Evolutionary conservation across 148 eudicot genomes (phyloP), one percentile per base, ranked within the genome.

Genomic region (Arctostaphylos glauca): DNA sequence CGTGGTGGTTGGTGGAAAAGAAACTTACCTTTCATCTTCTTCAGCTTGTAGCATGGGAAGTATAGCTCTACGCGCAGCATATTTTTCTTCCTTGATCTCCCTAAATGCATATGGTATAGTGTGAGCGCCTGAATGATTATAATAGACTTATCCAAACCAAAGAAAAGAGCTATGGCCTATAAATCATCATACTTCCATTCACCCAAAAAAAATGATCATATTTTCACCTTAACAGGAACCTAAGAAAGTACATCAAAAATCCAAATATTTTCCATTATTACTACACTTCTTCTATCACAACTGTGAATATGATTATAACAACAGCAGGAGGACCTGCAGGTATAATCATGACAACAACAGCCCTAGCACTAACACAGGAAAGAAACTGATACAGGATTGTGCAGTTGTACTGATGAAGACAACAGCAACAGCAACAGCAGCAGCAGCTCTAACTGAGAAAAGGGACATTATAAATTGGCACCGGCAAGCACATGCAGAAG

Each of bases 21-120:
- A 80, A 52, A 18, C 49, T 84, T 83, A 96, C 98, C 98, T 94
- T 87, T 96, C 98, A 88, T 96, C 98, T 85, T 94, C 98, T 87
- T 96, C 98, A 67, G 98, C 98, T 87, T 96, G 98, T 83, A 96
- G 92, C 64, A 93, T 77, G 48, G 98, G 98, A 80, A 92, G 67
- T 46, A 94, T 92, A 23, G 98, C 94, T 81, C 92, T 89, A 38
- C 98, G 93, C 47, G 98, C 98, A 80, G 96, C 90, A 78, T 88
- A 91, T 84, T 96, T 96, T 86, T 96, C 98, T 86, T 94, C 95
- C 90, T 93, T 96, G 6, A 93, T 54, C 21, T 84, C 98, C 91
- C 98, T 96, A 73, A 38, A 77, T 53, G 4, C 6, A 31, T 25
- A 66, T 25, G 7, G 31, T 6, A 66, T n/a, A n/a, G 25, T 8